phyloP scores from a whole-genome alignment of 495 filamentous ascomycete genomes.

The Penicillium bovifimosum region DNA sequence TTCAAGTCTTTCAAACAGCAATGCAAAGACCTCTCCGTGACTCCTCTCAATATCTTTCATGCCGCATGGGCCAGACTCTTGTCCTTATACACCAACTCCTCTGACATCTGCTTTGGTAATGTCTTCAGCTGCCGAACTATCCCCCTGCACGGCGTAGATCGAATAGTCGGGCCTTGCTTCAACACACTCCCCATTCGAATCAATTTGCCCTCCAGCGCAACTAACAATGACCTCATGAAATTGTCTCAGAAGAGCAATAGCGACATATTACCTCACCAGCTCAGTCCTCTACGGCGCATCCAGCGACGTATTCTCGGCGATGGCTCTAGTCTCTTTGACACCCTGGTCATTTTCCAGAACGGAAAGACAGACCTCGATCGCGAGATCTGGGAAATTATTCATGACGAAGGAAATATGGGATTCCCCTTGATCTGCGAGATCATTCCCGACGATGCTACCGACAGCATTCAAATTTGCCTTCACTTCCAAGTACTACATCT shows the following conservation, averaged over 20 bases:
- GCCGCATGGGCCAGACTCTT: constrained; percentile 62
- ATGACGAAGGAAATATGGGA: constrained; percentile 72
- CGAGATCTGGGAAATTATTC: constrained; percentile 57
- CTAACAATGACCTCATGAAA: constrained; percentile 47
- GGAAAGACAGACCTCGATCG: constrained; percentile 44
- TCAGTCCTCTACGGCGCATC: constrained; percentile 57
- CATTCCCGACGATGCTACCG: constrained; percentile 43
- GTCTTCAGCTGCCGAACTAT: constrained; percentile 69
- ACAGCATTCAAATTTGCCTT: constrained; percentile 29
- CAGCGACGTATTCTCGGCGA: constrained; percentile 45
- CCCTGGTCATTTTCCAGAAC: constrained; percentile 67
- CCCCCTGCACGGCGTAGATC: constrained; percentile 55
- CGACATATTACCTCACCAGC: constrained; percentile 56
- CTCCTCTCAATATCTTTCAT: constrained; percentile 61
- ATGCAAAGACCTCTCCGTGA: constrained; percentile 48
- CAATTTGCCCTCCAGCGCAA: constrained; percentile 33
- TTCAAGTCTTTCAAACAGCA: constrained; percentile 42
- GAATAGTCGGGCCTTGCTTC: constrained; percentile 75
- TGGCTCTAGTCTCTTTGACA: constrained; percentile 60
- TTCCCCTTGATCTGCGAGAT: constrained; percentile 67
- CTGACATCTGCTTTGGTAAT: constrained; percentile 77
- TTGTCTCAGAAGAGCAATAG: constrained; percentile 53
- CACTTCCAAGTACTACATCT: constrained; percentile 36
- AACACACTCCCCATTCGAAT: constrained; percentile 72
- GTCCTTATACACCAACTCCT: constrained; percentile 40